These are phyloP conservation scores for Wickerhamomyces kurtzmanii DNA, from an alignment of 805 yeast genomes.

Conservation along the genomic window DNA sequence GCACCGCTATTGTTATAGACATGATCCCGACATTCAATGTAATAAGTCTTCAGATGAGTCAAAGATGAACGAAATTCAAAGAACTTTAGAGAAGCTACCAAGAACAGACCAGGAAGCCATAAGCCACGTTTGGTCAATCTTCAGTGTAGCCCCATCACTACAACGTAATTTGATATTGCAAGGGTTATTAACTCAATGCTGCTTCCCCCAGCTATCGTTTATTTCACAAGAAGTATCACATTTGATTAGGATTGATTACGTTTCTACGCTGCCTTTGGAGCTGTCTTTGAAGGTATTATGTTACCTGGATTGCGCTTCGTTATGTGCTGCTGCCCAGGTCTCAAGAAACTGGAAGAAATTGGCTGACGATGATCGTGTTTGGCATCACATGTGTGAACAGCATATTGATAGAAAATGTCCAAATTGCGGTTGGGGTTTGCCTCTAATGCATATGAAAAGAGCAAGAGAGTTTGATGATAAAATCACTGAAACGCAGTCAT, in stretches of 20 bases:
- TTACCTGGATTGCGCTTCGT: constrained; percentile 85
- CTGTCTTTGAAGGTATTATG: constrained; percentile 76
- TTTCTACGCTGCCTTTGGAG: constrained; percentile 78
- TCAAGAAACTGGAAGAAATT: constrained; percentile 76
- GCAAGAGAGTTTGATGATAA: constrained; percentile 37
- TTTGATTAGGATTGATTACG: constrained; percentile 81
- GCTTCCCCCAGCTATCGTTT: constrained; percentile 89
- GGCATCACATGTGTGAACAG: constrained; percentile 98
- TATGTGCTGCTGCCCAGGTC: constrained; percentile 91
- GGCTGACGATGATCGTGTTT: constrained; percentile 94
- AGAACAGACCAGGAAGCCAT: constrained; percentile 69
- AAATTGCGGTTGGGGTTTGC: constrained; percentile 98
- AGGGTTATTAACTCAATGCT: constrained; percentile 82
- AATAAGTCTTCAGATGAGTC: constrained; percentile 57
- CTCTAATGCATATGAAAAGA: constrained; percentile 81
- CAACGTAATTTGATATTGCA: constrained; percentile 70
- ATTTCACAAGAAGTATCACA: constrained; percentile 71
- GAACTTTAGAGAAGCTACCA: constrained; percentile 46
- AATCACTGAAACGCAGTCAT: too few species aligned
- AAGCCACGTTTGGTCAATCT: constrained; percentile 75
- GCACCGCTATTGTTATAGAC: constrained; percentile 80
- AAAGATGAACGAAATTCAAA: constrained; percentile 57
- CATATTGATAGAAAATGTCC: constrained; percentile 97
- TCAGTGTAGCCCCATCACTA: constrained; percentile 60
- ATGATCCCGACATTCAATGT: constrained; percentile 79